Evolutionary conservation across 2,329 filamentous ascomycete species (phyloP), one percentile per base, ranked within the genome.

Genomic region (Trichoderma sp.): DNA sequence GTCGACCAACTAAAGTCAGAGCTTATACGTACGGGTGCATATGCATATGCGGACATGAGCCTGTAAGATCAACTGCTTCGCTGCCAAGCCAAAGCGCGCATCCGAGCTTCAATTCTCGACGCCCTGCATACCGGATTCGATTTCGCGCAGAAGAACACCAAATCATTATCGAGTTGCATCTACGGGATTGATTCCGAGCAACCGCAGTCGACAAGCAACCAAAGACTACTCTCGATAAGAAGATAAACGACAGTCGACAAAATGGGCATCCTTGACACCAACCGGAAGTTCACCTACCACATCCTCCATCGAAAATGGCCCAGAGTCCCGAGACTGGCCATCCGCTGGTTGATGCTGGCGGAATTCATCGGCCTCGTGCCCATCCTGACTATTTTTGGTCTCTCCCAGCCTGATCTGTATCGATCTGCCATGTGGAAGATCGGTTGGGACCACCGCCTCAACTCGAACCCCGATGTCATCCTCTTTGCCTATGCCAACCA

Each of bases 401-500:
- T 95, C 80, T 89, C 93, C 41, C 91, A 93, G 79, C 93, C 93
- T 18, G 89, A 95, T 82, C 87, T 92, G 72, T 95, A 92, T 83
- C 90, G 93, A 64, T 92, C 91, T 9, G 89, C 88, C 78, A 85
- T 95, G 80, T 96, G 94, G 94, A 86, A 88, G 81, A 91, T 95
- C 79, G 94, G 94, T 77, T 91, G 87, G 76, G 88, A 92, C 72
- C 87, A 93, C 81, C 89, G 90, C 76, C 93, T 93, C 87, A 95
- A 95, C 84, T 95, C 93, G 77, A 91, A 91, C 79, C 93, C 94
- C 16, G 88, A 85, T 76, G 89, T 92, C 80, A 86, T 94, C 21
- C 83, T 95, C 41, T 95, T 94, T 83, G 92, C 92, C 41, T 92
- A 93, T 80, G 93, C 93, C 69, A 95, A 95, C 81, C 89, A 94